These are phyloP conservation scores for Talaromyces sp. DNA, from an alignment of 2,329 filamentous ascomycete genomes.

Conservation along the genomic window DNA sequence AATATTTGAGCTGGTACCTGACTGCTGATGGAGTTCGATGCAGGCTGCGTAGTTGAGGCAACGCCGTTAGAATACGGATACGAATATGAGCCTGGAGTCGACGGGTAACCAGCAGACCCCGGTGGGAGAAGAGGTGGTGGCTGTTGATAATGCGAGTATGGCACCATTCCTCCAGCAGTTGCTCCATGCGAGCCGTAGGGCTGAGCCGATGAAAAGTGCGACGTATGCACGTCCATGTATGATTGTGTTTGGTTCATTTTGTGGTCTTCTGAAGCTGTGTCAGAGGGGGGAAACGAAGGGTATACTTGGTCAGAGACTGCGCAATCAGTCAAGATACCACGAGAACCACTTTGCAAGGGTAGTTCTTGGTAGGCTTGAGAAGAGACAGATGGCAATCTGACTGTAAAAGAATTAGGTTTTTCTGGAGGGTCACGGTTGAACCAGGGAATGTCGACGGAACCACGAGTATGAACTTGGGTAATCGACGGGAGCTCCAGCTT, in stretches of 20 bases:
- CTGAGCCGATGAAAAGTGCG: conserved; percentile 73
- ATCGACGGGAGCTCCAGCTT: conserved; percentile 93
- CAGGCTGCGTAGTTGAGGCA: conserved; percentile 66
- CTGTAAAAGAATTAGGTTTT: conserved; percentile 45
- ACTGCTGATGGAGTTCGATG: conserved; percentile 64
- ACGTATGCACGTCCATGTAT: conserved; percentile 78
- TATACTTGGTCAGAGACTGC: conserved; percentile 44
- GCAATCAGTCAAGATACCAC: conserved; percentile 49
- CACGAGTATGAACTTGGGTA: conserved; percentile 62
- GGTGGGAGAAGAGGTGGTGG: conserved; percentile 72
- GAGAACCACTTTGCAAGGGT: conserved; percentile 71
- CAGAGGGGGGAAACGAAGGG: conserved; percentile 42
- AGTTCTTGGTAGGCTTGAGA: conserved; percentile 32
- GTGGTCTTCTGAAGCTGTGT: not conserved
- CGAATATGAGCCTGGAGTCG: conserved; percentile 52
- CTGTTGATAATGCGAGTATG: conserved; percentile 67
- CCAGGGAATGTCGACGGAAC: conserved; percentile 61
- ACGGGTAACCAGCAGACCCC: conserved; percentile 63
- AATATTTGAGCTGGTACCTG: conserved; percentile 65
- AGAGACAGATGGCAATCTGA: not conserved
- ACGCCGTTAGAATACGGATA: conserved; percentile 67
- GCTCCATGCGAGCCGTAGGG: conserved; percentile 70
- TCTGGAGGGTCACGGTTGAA: conserved; percentile 63
- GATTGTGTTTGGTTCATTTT: conserved; percentile 76
- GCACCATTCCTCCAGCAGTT: conserved; percentile 65